phyloP scores from a whole-genome alignment of 176 grass and related monocot genomes.

The Carex parvula region DNA sequence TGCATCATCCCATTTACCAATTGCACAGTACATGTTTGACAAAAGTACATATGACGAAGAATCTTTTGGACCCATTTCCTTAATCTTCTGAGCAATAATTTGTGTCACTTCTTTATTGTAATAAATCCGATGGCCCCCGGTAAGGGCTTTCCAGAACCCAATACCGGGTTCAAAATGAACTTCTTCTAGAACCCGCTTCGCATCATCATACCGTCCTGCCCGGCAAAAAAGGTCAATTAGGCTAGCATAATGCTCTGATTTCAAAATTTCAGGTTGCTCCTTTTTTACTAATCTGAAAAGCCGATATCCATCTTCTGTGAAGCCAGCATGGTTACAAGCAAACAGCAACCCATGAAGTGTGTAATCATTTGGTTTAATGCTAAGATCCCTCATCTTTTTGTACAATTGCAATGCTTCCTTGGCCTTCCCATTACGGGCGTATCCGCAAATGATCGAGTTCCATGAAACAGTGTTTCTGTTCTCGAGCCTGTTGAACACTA shows the following conservation, averaged over 20 bases:
- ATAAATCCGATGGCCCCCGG: constrained; percentile 61
- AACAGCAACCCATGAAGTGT: constrained; percentile 69
- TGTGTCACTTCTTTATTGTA: constrained; percentile 48
- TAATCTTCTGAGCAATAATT: constrained; percentile 48
- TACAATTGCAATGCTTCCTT: constrained; percentile 59
- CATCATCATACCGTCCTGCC: constrained; percentile 45
- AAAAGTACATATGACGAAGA: constrained; percentile 21
- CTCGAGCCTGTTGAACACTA: constrained; percentile 43
- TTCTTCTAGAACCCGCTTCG: constrained; percentile 60
- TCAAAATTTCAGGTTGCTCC: constrained; percentile 11
- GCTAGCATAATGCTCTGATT: constrained; percentile 71
- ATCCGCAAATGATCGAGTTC: constrained; percentile 67
- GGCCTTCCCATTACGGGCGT: constrained; percentile 56
- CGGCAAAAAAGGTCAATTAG: constrained; percentile 69
- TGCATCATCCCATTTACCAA: constrained; percentile 56
- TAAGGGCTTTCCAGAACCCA: constrained; percentile 78
- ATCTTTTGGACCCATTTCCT: constrained; percentile 11
- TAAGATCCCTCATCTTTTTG: constrained; percentile 41
- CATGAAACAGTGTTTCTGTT: constrained; percentile 64
- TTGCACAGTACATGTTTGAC: constrained; percentile 69
- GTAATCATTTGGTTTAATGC: constrained; percentile 39
- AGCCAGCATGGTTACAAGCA: constrained; percentile 73
- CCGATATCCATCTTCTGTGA: constrained; percentile 56
- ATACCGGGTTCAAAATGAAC: constrained; percentile 69
- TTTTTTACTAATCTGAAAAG: constrained; percentile 20